phyloP scores from a whole-genome alignment of 2,329 filamentous ascomycete species.

The Epichloe baconii region DNA sequence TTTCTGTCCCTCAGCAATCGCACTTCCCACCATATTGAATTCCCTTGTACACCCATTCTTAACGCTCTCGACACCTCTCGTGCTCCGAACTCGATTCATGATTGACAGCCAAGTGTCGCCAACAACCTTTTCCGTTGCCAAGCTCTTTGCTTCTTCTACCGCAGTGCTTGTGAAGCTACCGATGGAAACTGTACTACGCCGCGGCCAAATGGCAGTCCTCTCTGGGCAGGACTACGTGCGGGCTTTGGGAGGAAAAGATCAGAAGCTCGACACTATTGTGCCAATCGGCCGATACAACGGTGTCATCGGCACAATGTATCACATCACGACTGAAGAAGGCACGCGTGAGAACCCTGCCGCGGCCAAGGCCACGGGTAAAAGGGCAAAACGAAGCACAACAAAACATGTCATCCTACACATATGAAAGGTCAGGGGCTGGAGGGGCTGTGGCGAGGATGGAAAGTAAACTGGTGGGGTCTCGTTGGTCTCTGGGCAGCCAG shows the following conservation, averaged over 20 bases:
- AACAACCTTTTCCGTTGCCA: slow-evolving; percentile 65
- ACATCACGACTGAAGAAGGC: slow-evolving; percentile 75
- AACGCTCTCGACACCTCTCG: slow-evolving; percentile 67
- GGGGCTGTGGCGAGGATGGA: slow-evolving; percentile 62
- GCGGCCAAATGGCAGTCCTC: slow-evolving; percentile 70
- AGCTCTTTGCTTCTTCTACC: slow-evolving; percentile 65
- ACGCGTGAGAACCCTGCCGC: slow-evolving; percentile 30
- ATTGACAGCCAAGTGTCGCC: slow-evolving; percentile 76
- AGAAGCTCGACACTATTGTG: slow-evolving; percentile 58
- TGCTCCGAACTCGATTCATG: slow-evolving; percentile 72
- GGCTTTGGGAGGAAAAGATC: slow-evolving; percentile 31
- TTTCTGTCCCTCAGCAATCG: slow-evolving; percentile 53
- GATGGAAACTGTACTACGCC: slow-evolving; percentile 78
- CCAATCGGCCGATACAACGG: slow-evolving; percentile 70
- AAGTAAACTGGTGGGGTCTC: slow-evolving; percentile 65
- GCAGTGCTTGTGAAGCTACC: slow-evolving; percentile 82
- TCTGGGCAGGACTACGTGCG: slow-evolving; percentile 37
- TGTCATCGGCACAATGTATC: slow-evolving; percentile 84
- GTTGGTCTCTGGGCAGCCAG: slow-evolving; percentile 62
- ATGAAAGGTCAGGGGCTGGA: slow-evolving; percentile 53
- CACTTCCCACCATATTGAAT: slow-evolving; percentile 78
- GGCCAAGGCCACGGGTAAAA: slow-evolving; percentile 20
- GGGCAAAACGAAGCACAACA: slow-evolving; percentile 19
- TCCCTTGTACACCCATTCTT: slow-evolving; percentile 74
- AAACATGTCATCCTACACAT: slow-evolving; percentile 21